Evolutionary conservation across 2,329 filamentous ascomycete genomes (phyloP), one percentile per base, ranked within the genome.

Genomic region (Colletotrichum navitas): DNA sequence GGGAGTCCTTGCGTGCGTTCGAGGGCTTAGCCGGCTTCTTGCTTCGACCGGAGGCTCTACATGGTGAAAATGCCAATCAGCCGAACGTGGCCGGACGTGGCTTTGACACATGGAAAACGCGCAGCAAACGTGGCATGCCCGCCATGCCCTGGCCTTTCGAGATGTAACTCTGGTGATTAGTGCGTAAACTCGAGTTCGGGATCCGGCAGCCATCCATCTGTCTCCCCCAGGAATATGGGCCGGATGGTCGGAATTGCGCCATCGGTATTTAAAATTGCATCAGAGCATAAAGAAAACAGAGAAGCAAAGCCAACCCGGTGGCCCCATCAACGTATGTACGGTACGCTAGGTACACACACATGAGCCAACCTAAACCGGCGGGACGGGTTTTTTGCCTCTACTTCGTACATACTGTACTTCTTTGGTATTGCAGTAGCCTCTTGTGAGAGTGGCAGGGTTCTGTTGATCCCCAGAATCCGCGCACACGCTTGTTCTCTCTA

Each of bases 221-320:
- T 18, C 55, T 16, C 52, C 24, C n/a, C 52, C 24, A 24, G 51
- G 36, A 65, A n/a, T 34, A 29, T 49, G 34, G n/a, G 43, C 62
- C 26, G 52, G 26, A 34, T 5, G 29, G 26, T 14, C 26, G 26
- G 26, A 52, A 62, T 62, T 67, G 63, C 68, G 68, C 68, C 63
- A 62, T 71, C 64, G 68, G 68, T 41, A 45, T 62, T 52, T 60
- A 21, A 49, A 60, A 69, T 69, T 69, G 66, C 66, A 69, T 60
- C 66, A 69, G 47, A 43, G 39, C 21, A 14, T 18, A 10, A 29
- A 16, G 10, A 21, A 12, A n/a, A 24, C 11, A 10, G 21, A 7
- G n/a, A 49, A 63, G 55, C 32, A 32, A 16, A 18, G 14, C 39
- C 12, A 21, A 10, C 16, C 24, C n/a, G n/a, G 32, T 51, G 26